Evolutionary conservation across 257 asterid genomes (phyloP), one percentile per base, ranked within the genome.

Genomic region (Osmanthus fragrans): DNA sequence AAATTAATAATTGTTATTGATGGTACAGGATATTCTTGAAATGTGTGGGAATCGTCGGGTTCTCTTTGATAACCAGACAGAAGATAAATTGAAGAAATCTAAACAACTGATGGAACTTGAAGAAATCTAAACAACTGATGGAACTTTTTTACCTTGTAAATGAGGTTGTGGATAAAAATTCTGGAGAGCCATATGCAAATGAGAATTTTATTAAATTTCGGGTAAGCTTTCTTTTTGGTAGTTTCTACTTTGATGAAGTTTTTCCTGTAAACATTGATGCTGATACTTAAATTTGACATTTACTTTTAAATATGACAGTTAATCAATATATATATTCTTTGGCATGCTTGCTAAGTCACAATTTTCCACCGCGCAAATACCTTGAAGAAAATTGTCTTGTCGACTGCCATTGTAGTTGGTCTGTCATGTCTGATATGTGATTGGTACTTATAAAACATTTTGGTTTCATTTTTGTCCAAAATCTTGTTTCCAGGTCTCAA

Each of bases 31-130:
- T 77, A 85, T 79, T 32, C 89, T 92, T 16, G 23, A 25, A 16
- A 73, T 85, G 88, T 93, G 96, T 79, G 94, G 92, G 72, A 85
- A 92, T 68, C 86, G 98, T 60, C 25, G 63, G 60, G 89, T 92
- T 40, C 85, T 91, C 21, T 91, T 92, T 77, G 91, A 93, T 80
- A 93, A 93, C 82, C 79, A 70, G 82, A 85, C 95, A 3, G 81
- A 76, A 74, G 90, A 94, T 72, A 72, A 64, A 64, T 7, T 0
- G 68, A 82, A 84, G 81, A 86, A 80, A 73, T 70, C 71, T 5
- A 69, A 77, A 19, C 97, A 93, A 70, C 49, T 87, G 77, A 19
- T 75, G 19, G 42, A 84, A 72, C 95, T 92, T 72, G 68, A 82
- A 84, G 81, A 86, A 80, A 73, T 70, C 71, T 5, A 69, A 77